These are phyloP conservation scores for Inga oerstediana DNA, from an alignment of 306 rosid genomes.

Conservation along the genomic window DNA sequence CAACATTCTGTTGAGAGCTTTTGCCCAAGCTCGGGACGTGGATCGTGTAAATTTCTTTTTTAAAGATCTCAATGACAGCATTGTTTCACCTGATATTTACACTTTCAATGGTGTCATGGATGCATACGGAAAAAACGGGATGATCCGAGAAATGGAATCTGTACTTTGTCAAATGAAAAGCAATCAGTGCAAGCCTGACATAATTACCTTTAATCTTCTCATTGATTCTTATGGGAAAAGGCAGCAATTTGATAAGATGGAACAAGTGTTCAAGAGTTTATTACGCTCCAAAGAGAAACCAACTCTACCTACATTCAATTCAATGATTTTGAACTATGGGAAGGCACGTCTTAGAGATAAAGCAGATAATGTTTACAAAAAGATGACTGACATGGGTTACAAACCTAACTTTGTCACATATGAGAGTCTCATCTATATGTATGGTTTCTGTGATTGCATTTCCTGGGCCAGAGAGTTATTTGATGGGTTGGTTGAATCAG, in stretches of 20 bases:
- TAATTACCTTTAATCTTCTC: constrained; percentile 78
- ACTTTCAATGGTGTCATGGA: constrained; percentile 95
- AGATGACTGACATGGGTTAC: constrained; percentile 75
- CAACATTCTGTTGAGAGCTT: constrained; percentile 87
- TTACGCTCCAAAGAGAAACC: constrained; percentile 78
- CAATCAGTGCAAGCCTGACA: constrained; percentile 74
- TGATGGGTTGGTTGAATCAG: constrained; percentile 61
- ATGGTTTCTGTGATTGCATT: constrained; percentile 75
- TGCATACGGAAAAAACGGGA: constrained; percentile 86
- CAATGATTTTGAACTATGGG: constrained; percentile 91
- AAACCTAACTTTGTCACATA: constrained; percentile 73
- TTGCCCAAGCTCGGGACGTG: constrained; percentile 73
- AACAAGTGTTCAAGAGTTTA: constrained; percentile 89
- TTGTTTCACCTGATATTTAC: constrained; percentile 72
- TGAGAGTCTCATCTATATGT: constrained; percentile 84
- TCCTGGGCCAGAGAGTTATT: constrained; percentile 75
- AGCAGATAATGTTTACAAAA: constrained; percentile 64
- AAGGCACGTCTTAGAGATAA: constrained; percentile 75
- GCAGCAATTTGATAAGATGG: constrained; percentile 92
- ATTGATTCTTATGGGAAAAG: constrained; percentile 93
- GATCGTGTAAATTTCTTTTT: constrained; percentile 69
- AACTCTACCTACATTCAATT: constrained; percentile 84
- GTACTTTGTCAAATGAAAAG: constrained; percentile 82
- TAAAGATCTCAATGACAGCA: constrained; percentile 84
- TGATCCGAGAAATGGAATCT: constrained; percentile 86